Conservation (phyloP, 2,329 filamentous ascomycete species). For the Acephala macrosclerotiorum region DNA sequence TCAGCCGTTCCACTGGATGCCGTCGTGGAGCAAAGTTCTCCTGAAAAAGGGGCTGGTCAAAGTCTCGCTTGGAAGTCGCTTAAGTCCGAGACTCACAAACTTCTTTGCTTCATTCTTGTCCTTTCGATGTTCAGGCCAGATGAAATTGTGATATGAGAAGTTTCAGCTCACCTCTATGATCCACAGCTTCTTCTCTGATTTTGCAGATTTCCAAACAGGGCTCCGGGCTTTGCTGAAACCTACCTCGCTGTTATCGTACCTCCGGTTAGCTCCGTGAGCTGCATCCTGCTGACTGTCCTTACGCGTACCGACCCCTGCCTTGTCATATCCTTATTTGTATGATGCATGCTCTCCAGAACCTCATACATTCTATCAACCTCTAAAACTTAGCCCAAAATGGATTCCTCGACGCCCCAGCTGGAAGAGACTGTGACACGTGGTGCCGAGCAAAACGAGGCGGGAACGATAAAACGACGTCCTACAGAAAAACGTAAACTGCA, state of each 20-base stretch:
- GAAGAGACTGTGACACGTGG: background rate
- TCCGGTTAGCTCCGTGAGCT: slow-evolving; percentile 8
- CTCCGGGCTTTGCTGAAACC: no score
- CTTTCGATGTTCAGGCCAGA: background rate
- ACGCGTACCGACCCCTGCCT: background rate
- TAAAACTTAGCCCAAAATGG: background rate
- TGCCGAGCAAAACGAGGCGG: background rate
- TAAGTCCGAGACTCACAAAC: background rate
- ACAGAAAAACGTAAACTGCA: slow-evolving; percentile 16
- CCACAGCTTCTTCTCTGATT: no score
- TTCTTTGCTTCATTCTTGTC: background rate
- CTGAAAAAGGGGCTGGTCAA: background rate
- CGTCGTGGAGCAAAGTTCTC: background rate
- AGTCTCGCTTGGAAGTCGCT: background rate
- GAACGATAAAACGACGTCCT: slow-evolving; percentile 2
- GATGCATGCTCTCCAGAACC: background rate
- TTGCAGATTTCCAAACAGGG: no score
- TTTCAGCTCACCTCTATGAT: no score
- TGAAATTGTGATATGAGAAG: no score
- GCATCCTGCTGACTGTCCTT: background rate
- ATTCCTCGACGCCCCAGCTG: background rate
- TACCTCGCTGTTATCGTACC: background rate
- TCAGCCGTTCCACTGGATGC: background rate
- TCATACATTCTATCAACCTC: background rate
- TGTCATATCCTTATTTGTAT: background rate